Conservation (phyloP, 441 rosid genomes). For the Croton laevigatus region DNA sequence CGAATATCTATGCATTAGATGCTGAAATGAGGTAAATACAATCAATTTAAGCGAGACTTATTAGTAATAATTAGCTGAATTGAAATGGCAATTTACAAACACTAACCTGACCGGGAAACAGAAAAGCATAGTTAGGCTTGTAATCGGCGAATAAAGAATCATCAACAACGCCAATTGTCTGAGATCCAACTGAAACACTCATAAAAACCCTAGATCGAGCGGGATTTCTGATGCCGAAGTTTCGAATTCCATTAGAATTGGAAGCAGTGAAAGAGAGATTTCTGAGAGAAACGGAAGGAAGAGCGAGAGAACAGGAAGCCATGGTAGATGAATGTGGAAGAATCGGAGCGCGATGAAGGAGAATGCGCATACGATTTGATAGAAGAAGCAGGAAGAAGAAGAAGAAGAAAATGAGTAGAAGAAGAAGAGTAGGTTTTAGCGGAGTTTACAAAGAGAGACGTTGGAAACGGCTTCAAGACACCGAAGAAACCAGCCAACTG, state of each 20-base stretch:
- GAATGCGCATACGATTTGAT: not conserved
- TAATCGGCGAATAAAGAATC: conserved; percentile 75
- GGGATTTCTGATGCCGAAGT: conserved; percentile 28
- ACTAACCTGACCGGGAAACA: conserved; percentile 94
- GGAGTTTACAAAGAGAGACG: conserved; percentile 51
- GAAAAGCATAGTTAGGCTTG: conserved; percentile 73
- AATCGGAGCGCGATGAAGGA: conserved; percentile 25
- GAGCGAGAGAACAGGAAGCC: conserved; percentile 39
- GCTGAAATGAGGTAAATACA: too few species aligned
- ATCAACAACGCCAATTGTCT: conserved; percentile 29
- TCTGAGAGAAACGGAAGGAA: conserved; percentile 46
- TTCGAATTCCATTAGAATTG: conserved; percentile 30
- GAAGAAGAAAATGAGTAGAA: not conserved
- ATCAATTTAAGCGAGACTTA: not conserved
- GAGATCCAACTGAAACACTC: conserved; percentile 69
- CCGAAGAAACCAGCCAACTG: not conserved
- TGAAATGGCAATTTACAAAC: not conserved
- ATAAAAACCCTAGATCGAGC: conserved; percentile 57
- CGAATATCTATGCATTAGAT: too few species aligned
- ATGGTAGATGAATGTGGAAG: conserved; percentile 31
- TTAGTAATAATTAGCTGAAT: not conserved
- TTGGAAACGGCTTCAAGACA: conserved; percentile 22
- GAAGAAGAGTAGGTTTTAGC: conserved; percentile 22
- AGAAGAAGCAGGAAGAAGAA: not conserved
- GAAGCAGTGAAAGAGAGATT: conserved; percentile 26